Evolutionary conservation across 2,329 filamentous ascomycete genomes (phyloP).

Genomic region (Plenodomus tracheiphilus): DNA sequence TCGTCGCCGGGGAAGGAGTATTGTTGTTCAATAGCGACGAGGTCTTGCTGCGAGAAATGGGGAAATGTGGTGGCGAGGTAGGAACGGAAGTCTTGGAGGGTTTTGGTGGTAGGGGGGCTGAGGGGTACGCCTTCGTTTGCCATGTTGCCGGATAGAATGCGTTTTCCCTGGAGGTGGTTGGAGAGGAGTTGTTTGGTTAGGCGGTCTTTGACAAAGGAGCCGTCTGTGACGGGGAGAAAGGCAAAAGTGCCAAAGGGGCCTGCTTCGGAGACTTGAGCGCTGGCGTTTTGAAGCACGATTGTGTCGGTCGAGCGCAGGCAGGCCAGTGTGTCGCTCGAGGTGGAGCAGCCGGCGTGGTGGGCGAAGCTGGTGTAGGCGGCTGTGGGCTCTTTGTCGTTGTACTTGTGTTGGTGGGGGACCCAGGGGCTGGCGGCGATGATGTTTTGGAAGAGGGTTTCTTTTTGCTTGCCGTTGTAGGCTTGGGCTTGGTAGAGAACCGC

Average conservation of each 20-base stretch:
- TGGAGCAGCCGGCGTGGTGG: conserved; percentile 31
- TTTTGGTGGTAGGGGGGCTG: conserved; percentile 32
- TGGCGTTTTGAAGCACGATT: conserved; percentile 32
- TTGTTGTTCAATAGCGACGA: conserved; percentile 26
- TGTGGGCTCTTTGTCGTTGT: conserved; percentile 36
- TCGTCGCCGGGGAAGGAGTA: conserved; percentile 36
- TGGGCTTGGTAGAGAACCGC: conserved; percentile 54
- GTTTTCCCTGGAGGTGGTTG: conserved; percentile 29
- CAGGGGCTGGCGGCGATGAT: conserved; percentile 40
- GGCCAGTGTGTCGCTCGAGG: conserved; percentile 25
- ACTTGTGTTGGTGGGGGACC: conserved; percentile 36
- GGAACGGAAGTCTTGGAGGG: conserved; percentile 32
- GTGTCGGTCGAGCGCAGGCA: conserved; percentile 33
- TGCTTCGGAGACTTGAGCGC: conserved; percentile 35
- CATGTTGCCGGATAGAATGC: conserved; percentile 38
- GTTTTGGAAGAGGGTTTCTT: conserved; percentile 36
- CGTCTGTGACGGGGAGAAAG: conserved; percentile 48
- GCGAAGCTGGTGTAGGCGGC: conserved; percentile 34
- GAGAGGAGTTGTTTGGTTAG: conserved; percentile 33
- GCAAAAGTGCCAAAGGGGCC: conserved; percentile 47
- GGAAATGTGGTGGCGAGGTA: conserved; percentile 38
- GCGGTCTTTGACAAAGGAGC: conserved; percentile 43
- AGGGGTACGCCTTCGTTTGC: conserved; percentile 48
- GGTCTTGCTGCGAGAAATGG: conserved; percentile 39
- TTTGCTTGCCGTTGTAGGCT: conserved; percentile 45